Base-by-base conservation (phyloP, 768 basidiomycete species). In the Rhizopogon sp. region DNA sequence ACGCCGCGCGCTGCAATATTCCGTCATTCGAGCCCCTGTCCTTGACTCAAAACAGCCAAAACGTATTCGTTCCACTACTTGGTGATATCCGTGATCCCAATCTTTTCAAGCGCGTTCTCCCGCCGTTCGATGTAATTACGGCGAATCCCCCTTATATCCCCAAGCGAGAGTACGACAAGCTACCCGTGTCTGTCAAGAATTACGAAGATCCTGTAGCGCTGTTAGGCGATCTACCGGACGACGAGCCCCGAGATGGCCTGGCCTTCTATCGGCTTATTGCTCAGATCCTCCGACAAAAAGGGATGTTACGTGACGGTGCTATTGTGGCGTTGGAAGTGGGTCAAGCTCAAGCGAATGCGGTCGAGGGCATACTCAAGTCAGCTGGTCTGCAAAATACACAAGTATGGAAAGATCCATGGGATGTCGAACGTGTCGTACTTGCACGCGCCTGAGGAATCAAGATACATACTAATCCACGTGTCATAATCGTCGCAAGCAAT, bases 71-170 rank as follows among this genome's bases (percentile, higher is more conserved):
- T 4, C 69, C 74, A 9, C 74, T 81, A 55, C 67, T 82, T 39
- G 74, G 74, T 13, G 73, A 78, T 56, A 76, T 88, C 50, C 67
- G 60, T 51, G 64, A 67, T 50, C 67, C 65, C 33, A 31, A 10
- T 17, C 22, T 70, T 16, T 56, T 61, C 7, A 35, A 43, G 5
- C 54, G 39, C 39, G 66, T 81, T 56, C 62, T 61, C 47, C 75
- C 69, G 3, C 81, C 87, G 2, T 90, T 85, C 70, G 85, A 92
- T 70, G 72, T 94, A 54, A 74, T 94, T 63, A 92, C 91, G 10
- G 82, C 86, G 14, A 95, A 94, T 71, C 89, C 90, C 25, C 89
- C 92, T 9, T 98, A 97, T 70, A 89, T 98, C 60, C 76, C 93
- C 39, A 76, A 68, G 58, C 60, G 70, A 39, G 85, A 88, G 56